These are phyloP conservation scores for Retiboletus flavoniger DNA, from an alignment of 1,284 basidiomycete genomes.

Conservation along the genomic window DNA sequence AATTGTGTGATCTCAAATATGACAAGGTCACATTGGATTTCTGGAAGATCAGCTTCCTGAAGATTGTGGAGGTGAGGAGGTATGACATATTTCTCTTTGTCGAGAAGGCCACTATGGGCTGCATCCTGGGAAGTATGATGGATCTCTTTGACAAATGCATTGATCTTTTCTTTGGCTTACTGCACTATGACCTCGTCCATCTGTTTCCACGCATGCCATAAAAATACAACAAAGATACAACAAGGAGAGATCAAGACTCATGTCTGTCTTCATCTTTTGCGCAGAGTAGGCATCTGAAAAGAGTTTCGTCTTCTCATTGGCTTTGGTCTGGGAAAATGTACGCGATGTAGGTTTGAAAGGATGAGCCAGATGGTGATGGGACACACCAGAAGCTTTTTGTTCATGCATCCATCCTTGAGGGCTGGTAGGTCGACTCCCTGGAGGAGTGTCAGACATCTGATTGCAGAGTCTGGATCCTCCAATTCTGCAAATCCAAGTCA, in stretches of 20 bases:
- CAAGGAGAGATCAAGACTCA: constrained; percentile 32
- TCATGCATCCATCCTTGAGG: constrained; percentile 77
- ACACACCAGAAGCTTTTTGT: constrained; percentile 84
- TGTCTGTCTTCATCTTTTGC: constrained; percentile 78
- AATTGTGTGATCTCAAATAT: constrained; percentile 95
- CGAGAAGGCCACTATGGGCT: constrained; percentile 62
- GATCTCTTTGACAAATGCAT: constrained; percentile 58
- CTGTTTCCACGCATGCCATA: constrained; percentile 37
- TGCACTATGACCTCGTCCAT: constrained; percentile 54
- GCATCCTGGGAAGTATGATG: constrained; percentile 64
- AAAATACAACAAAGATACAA: background rate
- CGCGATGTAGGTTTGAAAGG: constrained; percentile 41
- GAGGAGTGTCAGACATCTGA: constrained; percentile 77
- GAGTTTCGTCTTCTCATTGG: constrained; percentile 87
- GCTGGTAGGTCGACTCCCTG: constrained; percentile 87
- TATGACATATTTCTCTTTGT: constrained; percentile 81
- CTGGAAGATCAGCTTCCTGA: constrained; percentile 93
- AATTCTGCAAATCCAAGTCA: constrained; percentile 95
- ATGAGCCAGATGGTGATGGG: constrained; percentile 18
- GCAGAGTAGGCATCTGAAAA: constrained; percentile 84
- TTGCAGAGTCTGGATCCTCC: constrained; percentile 84
- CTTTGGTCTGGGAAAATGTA: constrained; percentile 65
- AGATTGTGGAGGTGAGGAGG: constrained; percentile 94
- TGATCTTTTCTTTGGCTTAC: constrained; percentile 56
- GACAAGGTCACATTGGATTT: constrained; percentile 89